Base-by-base conservation (phyloP, 179 eudicot species). In the Gypsophila paniculata region DNA sequence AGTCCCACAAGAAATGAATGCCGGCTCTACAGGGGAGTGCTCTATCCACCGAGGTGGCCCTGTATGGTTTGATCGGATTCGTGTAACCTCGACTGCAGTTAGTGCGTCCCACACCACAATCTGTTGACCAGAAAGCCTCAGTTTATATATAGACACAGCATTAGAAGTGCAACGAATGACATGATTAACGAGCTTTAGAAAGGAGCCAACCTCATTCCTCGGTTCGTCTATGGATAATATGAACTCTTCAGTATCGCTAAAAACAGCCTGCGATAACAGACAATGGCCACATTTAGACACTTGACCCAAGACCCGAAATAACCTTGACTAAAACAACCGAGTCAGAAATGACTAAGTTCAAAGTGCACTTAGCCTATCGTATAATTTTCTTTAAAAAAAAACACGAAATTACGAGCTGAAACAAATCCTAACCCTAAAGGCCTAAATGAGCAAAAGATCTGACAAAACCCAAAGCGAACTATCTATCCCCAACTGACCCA, bases 11-110 rank as follows among this genome's bases (percentile, higher is more conserved):
- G 94, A 82, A 57, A 83, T 79, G 34, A 91, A 91, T 14, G 89
- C 89, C 61, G 89, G 77, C 75, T 91, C 94, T 15, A 79, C 23
- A 11, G 94, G 90, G 5, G 97, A 89, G 68, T 91, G 91, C 73
- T 91, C 97, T 12, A 91, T 80, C 94, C 94, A 91, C 18, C 94
- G 86, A 4, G 91, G 96, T 17, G 86, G 80, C 17, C 96, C 88
- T 36, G 74, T 55, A 54, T 90, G 94, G 75, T 80, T 86, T 44
- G 96, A 83, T 4, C 91, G 86, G 74, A 88, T 82, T 74, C 88
- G 79, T 57, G 91, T 85, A 70, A 86, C 91, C 82, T 84, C 89
- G 72, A 78, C 86, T 46, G 90, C 77, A 36, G 90, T 89, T 46
- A 91, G 69, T 5, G 94, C 85, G 70, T 89, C 96, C 96, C 96